These are phyloP conservation scores for Saturnispora sekii DNA, from an alignment of 805 yeast genomes.

Conservation along the genomic window DNA sequence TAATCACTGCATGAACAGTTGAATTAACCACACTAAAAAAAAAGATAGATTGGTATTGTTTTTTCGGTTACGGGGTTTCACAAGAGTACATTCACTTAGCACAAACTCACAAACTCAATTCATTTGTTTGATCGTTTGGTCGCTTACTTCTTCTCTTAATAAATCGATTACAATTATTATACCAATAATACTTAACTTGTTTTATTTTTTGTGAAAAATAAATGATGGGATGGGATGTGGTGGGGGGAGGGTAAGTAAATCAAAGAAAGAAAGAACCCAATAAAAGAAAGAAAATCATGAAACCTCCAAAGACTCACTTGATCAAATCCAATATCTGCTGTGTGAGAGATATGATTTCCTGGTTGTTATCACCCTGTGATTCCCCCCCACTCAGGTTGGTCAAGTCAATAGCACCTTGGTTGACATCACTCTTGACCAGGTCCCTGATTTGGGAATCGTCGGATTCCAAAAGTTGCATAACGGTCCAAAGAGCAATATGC, in stretches of 20 bases:
- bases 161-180: too few relatives aligned
- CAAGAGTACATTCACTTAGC: too few relatives aligned
- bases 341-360: slow-evolving; percentile 29
- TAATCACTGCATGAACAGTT: too few relatives aligned
- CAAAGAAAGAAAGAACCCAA: neutral
- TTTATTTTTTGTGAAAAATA: too few relatives aligned
- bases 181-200: too few relatives aligned
- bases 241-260: neutral
- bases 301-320: slow-evolving; percentile 13
- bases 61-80: too few relatives aligned
- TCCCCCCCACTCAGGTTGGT: slow-evolving; percentile 27
- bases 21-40: too few relatives aligned
- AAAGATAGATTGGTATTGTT: too few relatives aligned
- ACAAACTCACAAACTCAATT: too few relatives aligned
- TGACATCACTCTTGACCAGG: slow-evolving; percentile 26
- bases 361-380: slow-evolving; percentile 22
- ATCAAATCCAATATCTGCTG: slow-evolving; percentile 30
- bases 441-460: slow-evolving; percentile 53
- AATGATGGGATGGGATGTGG: too few relatives aligned
- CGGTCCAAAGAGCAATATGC: slow-evolving; percentile 96
- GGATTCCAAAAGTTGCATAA: slow-evolving; percentile 84
- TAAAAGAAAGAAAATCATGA: neutral
- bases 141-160: too few relatives aligned
- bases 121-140: too few relatives aligned
- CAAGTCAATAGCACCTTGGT: slow-evolving; percentile 25